A percentile compares a stretch with the other conserved stretches of the same genome.
Evolutionary conservation across 768 basidiomycete species (phyloP).

Genomic region (Trametes cinnabarina): DNA sequence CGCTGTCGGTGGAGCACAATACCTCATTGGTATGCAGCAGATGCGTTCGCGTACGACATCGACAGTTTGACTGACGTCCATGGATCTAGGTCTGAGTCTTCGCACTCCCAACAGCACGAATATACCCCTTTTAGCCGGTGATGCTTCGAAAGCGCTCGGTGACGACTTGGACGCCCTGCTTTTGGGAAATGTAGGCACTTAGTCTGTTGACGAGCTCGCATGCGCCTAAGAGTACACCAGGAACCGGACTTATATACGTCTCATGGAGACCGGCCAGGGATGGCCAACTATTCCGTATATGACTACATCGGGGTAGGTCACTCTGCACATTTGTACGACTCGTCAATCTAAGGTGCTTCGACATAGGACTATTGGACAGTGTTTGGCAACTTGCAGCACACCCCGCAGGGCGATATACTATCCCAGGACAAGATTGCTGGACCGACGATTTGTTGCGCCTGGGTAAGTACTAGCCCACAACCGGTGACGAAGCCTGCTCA

Average conservation of each 20-base stretch:
- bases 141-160: conserved; percentile 38
- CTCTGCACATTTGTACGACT: background rate
- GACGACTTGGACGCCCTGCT: conserved; percentile 44
- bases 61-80: conserved; percentile 13
- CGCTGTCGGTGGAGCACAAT: conserved; percentile 28
- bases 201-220: background rate
- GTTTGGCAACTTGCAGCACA: conserved; percentile 35
- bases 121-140: conserved; percentile 32
- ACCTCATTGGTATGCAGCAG: conserved; percentile 33
- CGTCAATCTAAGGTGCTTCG: background rate
- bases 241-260: conserved; percentile 60
- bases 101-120: conserved; percentile 39
- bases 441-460: conserved; percentile 51
- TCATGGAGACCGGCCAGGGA: conserved; percentile 40
- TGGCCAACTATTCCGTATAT: conserved; percentile 46
- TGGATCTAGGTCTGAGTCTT: conserved; percentile 40
- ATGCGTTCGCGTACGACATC: background rate
- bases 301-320: conserved; percentile 44
- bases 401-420: conserved; percentile 40
- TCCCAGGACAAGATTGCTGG: conserved; percentile 42
- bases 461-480: conserved; percentile 35
- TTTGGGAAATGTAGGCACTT: conserved; percentile 45
- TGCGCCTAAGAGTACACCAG: conserved; percentile 24
- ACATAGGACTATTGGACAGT: conserved; percentile 42
- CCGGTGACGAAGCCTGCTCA: background rate